These are phyloP conservation scores for Dovyalis caffra DNA, from an alignment of 345 rosid species.

Conservation along the genomic window DNA sequence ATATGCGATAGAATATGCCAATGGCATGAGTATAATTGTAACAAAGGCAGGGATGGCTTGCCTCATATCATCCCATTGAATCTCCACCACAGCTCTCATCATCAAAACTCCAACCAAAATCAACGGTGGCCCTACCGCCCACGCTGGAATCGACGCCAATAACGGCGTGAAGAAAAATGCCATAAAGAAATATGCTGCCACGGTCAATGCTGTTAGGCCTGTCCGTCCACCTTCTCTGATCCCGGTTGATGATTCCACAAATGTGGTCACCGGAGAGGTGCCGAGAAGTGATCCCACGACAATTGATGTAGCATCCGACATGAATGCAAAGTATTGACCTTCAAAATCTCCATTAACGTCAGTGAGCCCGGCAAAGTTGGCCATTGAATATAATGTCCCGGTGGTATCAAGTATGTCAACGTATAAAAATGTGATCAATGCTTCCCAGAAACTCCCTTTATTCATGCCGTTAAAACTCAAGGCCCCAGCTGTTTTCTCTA, in stretches of 20 bases:
- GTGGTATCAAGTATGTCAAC: slow-evolving; percentile 91
- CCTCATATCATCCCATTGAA: slow-evolving; percentile 87
- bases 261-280: slow-evolving; percentile 84
- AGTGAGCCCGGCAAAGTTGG: slow-evolving; percentile 72
- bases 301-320: slow-evolving; percentile 84
- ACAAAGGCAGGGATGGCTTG: slow-evolving; percentile 86
- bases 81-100: slow-evolving; percentile 91
- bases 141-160: slow-evolving; percentile 79
- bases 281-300: slow-evolving; percentile 86
- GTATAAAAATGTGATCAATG: slow-evolving; percentile 72
- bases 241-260: slow-evolving; percentile 86
- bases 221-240: slow-evolving; percentile 88
- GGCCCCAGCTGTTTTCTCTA: slow-evolving; percentile 73
- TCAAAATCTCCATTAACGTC: slow-evolving; percentile 65
- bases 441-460: slow-evolving; percentile 80
- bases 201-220: slow-evolving; percentile 80
- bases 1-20: slow-evolving; percentile 88
- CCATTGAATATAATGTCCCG: slow-evolving; percentile 89
- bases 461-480: slow-evolving; percentile 59
- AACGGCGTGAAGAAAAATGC: slow-evolving; percentile 87
- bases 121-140: slow-evolving; percentile 98
- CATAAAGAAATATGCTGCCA: slow-evolving; percentile 69
- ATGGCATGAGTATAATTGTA: slow-evolving; percentile 77
- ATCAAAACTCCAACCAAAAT: slow-evolving; percentile 88
- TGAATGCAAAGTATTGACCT: slow-evolving; percentile 91